Evolutionary conservation across 169 alveolate genomes (phyloP).

Genomic region (Plasmodium reichenowi): DNA sequence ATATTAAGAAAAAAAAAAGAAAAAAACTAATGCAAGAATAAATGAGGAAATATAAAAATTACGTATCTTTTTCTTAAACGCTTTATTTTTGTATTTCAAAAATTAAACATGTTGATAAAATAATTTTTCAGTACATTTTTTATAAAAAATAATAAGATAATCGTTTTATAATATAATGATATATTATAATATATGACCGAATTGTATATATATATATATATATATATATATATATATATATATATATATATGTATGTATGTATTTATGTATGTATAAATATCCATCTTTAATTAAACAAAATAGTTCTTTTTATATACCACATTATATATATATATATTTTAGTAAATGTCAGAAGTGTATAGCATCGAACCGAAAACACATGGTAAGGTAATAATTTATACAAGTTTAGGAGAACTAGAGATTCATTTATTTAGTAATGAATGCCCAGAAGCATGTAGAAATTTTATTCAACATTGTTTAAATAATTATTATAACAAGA

Average conservation of each 20-base stretch:
- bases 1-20: background rate
- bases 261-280: background rate
- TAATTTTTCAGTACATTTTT: background rate
- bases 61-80: background rate
- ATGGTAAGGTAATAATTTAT: constrained; percentile 93
- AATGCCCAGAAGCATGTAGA: constrained; percentile 92
- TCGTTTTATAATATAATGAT: background rate
- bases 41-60: background rate
- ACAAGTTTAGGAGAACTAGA: constrained; percentile 94
- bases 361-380: constrained; percentile 92
- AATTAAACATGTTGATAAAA: background rate
- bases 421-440: constrained; percentile 91
- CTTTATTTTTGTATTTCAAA: background rate
- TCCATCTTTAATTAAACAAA: background rate
- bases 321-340: background rate
- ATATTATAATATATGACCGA: background rate
- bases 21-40: background rate
- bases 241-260: too few relatives aligned
- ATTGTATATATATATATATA: background rate
- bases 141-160: background rate
- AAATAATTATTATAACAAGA: constrained; percentile 93
- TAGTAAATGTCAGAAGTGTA: constrained; percentile 89
- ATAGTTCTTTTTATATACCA: background rate
- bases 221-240: too few relatives aligned
- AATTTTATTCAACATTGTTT: constrained; percentile 92